Evolutionary conservation across 2,329 filamentous ascomycete species (phyloP).

Genomic region (Xylaria sp.): DNA sequence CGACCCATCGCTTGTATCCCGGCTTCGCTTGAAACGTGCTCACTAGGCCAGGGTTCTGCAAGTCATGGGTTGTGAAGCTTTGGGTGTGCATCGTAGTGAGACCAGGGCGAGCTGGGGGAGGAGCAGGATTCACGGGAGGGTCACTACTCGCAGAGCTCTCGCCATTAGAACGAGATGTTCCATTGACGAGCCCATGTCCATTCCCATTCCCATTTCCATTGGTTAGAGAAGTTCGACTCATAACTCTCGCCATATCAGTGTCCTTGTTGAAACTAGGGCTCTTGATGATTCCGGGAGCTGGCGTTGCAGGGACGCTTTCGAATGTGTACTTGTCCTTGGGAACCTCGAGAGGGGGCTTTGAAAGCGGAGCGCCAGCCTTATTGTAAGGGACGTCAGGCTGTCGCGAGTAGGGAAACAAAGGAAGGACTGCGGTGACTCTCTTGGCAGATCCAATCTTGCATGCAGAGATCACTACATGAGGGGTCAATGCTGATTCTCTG

Average conservation of each 20-base stretch:
- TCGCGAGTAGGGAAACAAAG: constrained; percentile 95
- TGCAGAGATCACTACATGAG: constrained; percentile 78
- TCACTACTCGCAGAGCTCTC: constrained; percentile 43
- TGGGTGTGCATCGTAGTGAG: constrained; percentile 57
- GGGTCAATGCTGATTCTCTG: constrained; percentile 35
- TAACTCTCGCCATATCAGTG: constrained; percentile 77
- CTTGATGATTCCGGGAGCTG: constrained; percentile 76
- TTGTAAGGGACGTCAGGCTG: constrained; percentile 98
- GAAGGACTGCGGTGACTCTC: constrained; percentile 91
- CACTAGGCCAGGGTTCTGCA: constrained; percentile 67
- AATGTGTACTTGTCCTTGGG: constrained; percentile 80
- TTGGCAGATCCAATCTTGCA: constrained; percentile 95
- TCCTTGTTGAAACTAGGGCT: constrained; percentile 74
- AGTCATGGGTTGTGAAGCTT: constrained; percentile 72
- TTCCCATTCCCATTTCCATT: constrained; percentile 45
- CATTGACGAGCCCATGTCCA: constrained; percentile 45
- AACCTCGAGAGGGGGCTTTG: constrained; percentile 68
- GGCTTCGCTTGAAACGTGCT: constrained; percentile 79
- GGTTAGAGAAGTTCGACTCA: constrained; percentile 73
- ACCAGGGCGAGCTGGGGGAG: constrained; percentile 47
- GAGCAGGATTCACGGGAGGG: constrained; percentile 42
- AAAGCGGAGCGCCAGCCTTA: constrained; percentile 89
- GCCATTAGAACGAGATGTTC: constrained; percentile 49
- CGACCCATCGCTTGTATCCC: constrained; percentile 98
- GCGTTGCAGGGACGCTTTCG: constrained; percentile 90